phyloP scores from a whole-genome alignment of 73 alveolate species.

The Paramecium bursaria region DNA sequence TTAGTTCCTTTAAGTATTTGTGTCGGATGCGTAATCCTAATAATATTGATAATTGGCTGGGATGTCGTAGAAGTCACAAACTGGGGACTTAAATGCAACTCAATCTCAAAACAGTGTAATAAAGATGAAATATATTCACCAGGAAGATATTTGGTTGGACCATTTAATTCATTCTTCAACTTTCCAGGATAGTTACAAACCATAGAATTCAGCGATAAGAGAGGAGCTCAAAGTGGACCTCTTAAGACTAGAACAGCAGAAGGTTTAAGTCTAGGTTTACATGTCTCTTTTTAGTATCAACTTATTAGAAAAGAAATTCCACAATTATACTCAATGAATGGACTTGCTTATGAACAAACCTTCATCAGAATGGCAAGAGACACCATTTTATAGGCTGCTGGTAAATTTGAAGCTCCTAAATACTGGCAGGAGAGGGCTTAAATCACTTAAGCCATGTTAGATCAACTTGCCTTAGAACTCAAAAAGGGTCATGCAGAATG shows the following conservation, averaged over 20 bases:
- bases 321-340: slow-evolving; percentile 42
- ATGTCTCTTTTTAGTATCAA: slow-evolving; percentile 58
- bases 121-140: slow-evolving; percentile 54
- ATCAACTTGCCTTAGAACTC: slow-evolving; percentile 41
- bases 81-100: slow-evolving; percentile 64
- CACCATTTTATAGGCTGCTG: slow-evolving; percentile 62
- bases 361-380: slow-evolving; percentile 71
- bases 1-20: not conserved
- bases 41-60: slow-evolving; percentile 65
- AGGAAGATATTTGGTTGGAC: slow-evolving; percentile 72
- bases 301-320: slow-evolving; percentile 58
- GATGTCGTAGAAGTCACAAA: slow-evolving; percentile 70
- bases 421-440: slow-evolving; percentile 47
- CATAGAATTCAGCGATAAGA: slow-evolving; percentile 62
- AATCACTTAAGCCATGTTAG: slow-evolving; percentile 45
- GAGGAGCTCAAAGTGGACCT: slow-evolving; percentile 60
- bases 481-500: slow-evolving; percentile 68
- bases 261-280: slow-evolving; percentile 65
- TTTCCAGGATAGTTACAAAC: slow-evolving; percentile 49
- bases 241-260: slow-evolving; percentile 70
- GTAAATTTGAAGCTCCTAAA: slow-evolving; percentile 63
- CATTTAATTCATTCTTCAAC: slow-evolving; percentile 59
- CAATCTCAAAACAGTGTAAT: slow-evolving; percentile 59
- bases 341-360: slow-evolving; percentile 64
- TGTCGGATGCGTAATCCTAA: slow-evolving; percentile 1